These are phyloP conservation scores for Karstenula rhodostoma DNA, from an alignment of 2,329 filamentous ascomycete species.

Conservation along the genomic window DNA sequence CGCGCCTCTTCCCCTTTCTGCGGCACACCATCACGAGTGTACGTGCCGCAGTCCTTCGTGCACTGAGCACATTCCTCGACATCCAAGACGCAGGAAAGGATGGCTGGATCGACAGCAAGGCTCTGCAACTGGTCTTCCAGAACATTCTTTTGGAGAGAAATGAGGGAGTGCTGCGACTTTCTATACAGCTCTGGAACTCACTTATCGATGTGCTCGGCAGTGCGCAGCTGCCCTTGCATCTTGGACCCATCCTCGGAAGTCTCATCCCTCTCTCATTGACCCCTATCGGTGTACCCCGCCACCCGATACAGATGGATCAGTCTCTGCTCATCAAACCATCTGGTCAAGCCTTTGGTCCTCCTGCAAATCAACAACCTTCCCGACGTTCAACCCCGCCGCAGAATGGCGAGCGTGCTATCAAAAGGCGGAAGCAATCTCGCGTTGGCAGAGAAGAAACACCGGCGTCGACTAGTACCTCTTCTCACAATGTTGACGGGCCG, in stretches of 20 bases:
- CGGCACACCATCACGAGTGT: slow-evolving; percentile 97
- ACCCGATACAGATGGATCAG: slow-evolving; percentile 91
- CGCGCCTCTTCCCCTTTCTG: slow-evolving; percentile 92
- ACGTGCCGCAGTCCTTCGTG: slow-evolving; percentile 89
- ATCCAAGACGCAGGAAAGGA: slow-evolving; percentile 81
- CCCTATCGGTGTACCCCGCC: slow-evolving; percentile 88
- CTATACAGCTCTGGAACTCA: slow-evolving; percentile 85
- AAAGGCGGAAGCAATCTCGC: slow-evolving; percentile 85
- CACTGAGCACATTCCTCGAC: slow-evolving; percentile 89
- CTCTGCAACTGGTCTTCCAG: slow-evolving; percentile 89
- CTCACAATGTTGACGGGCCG: slow-evolving; percentile 93
- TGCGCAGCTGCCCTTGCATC: slow-evolving; percentile 73
- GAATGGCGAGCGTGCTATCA: slow-evolving; percentile 66
- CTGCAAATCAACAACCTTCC: slow-evolving; percentile 37
- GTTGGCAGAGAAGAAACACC: slow-evolving; percentile 67
- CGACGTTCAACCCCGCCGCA: slow-evolving; percentile 45
- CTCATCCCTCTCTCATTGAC: slow-evolving; percentile 86
- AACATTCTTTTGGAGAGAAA: slow-evolving; percentile 95
- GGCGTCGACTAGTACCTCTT: slow-evolving; percentile 66
- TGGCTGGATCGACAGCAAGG: slow-evolving; percentile 91
- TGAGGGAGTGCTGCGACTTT: slow-evolving; percentile 79
- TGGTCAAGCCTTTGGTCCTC: slow-evolving; percentile 77
- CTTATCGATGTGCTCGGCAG: slow-evolving; percentile 74
- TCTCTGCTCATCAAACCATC: slow-evolving; percentile 92
- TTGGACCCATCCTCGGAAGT: slow-evolving; percentile 78